These are phyloP conservation scores for Camelina sativa DNA, from an alignment of 345 rosid species.

Conservation along the genomic window DNA sequence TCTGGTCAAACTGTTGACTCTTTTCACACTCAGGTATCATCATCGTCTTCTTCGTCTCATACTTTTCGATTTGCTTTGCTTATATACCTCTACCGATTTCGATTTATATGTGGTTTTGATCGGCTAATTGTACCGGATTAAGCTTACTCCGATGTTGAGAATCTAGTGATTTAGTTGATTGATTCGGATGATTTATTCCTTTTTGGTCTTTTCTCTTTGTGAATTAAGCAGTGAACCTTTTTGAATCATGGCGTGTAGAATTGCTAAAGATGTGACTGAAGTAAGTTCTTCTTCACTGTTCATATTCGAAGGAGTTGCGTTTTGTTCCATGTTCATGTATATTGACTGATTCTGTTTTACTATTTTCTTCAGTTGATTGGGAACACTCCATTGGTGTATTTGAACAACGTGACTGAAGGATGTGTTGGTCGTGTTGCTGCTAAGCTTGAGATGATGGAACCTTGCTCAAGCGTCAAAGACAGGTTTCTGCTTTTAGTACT, in stretches of 20 bases:
- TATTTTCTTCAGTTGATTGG: slow-evolving; percentile 63
- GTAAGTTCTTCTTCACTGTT: slow-evolving; percentile 44
- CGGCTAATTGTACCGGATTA: background rate
- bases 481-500: slow-evolving; percentile 47
- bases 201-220: slow-evolving; percentile 21
- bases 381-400: slow-evolving; percentile 82
- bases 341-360: slow-evolving; percentile 2
- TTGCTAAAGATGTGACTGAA: slow-evolving; percentile 87
- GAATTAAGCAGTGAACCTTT: slow-evolving; percentile 42
- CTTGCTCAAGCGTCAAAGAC: slow-evolving; percentile 84
- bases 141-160: slow-evolving; percentile 4
- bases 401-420: slow-evolving; percentile 71
- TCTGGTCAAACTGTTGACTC: slow-evolving; percentile 1
- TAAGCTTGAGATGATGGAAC: slow-evolving; percentile 84
- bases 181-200: background rate
- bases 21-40: slow-evolving; percentile 32
- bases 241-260: slow-evolving; percentile 57
- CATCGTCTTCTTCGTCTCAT: slow-evolving; percentile 3
- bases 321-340: slow-evolving; percentile 17
- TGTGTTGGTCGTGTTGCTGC: slow-evolving; percentile 82
- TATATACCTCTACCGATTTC: background rate
- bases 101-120: background rate
- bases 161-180: background rate
- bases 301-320: background rate
- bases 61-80: background rate